These are phyloP conservation scores for Puccinia polysora DNA, from an alignment of 1,284 basidiomycete genomes.

Conservation along the genomic window DNA sequence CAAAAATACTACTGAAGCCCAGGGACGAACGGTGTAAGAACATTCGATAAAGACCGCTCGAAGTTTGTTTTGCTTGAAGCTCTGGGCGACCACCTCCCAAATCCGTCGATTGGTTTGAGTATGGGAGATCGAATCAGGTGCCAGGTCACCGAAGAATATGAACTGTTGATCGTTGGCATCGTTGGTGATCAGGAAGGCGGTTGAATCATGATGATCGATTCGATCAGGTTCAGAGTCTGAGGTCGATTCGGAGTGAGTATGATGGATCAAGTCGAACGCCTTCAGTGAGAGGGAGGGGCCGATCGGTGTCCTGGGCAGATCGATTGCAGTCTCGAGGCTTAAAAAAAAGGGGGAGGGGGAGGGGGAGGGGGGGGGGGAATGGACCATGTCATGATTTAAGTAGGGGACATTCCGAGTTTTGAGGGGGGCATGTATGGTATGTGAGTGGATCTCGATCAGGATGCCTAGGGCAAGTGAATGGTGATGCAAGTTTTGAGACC, in stretches of 20 bases:
- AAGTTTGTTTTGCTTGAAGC: background rate
- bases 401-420: too few species aligned
- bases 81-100: conserved; percentile 65
- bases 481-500: too few species aligned
- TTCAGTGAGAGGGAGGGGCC: background rate
- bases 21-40: background rate
- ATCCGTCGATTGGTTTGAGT: conserved; percentile 62
- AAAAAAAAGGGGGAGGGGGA: too few species aligned
- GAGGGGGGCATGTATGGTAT: too few species aligned
- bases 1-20: conserved; percentile 58
- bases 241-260: conserved; percentile 49
- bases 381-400: too few species aligned
- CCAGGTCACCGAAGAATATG: conserved; percentile 70
- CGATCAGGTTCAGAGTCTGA: conserved; percentile 63
- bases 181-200: too few species aligned
- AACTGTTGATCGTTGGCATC: conserved; percentile 62
- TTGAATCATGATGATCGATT: conserved; percentile 73
- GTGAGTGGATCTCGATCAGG: too few species aligned
- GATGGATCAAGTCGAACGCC: conserved; percentile 43
- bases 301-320: conserved; percentile 42
- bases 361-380: background rate
- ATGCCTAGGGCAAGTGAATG: too few species aligned
- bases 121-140: conserved; percentile 65
- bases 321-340: conserved; percentile 60
- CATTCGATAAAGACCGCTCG: conserved; percentile 6